phyloP scores from a whole-genome alignment of 1,284 basidiomycete species.

The Ceratobasidium sp. region DNA sequence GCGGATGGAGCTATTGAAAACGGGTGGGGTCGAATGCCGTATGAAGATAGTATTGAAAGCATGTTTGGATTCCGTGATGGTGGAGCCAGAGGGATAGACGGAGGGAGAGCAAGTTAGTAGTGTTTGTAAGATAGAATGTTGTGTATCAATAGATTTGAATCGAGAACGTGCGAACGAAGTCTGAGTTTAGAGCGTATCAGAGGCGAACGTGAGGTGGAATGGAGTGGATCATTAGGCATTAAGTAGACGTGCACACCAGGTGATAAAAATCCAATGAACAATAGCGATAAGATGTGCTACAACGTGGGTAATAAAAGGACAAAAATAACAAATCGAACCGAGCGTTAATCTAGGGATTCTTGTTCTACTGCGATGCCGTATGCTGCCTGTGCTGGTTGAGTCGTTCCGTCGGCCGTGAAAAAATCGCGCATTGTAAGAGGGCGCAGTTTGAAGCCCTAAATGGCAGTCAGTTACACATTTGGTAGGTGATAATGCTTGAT shows the following conservation, averaged over 20 bases:
- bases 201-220: not conserved
- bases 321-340: conserved; percentile 18
- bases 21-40: conserved; percentile 19
- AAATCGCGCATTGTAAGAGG: conserved; percentile 81
- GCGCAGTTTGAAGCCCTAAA: conserved; percentile 80
- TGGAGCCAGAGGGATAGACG: not conserved
- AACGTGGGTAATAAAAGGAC: conserved; percentile 9
- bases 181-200: not conserved
- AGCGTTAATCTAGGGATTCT: conserved; percentile 25
- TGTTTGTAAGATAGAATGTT: conserved; percentile 15
- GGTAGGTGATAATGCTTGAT: not conserved
- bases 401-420: conserved; percentile 67
- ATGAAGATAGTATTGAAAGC: conserved; percentile 29
- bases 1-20: not conserved
- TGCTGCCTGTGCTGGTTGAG: conserved; percentile 31
- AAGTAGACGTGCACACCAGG: conserved; percentile 43
- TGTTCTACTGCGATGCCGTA: conserved; percentile 35
- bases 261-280: conserved; percentile 30
- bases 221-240: conserved; percentile 38
- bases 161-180: not conserved
- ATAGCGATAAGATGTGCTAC: conserved; percentile 38
- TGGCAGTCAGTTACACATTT: not conserved
- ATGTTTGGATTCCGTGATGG: conserved; percentile 39
- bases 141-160: not conserved
- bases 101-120: not conserved